Evolutionary conservation across 2,329 filamentous ascomycete genomes (phyloP), one percentile per base, ranked within the genome.

Genomic region (Xylaria sp.): DNA sequence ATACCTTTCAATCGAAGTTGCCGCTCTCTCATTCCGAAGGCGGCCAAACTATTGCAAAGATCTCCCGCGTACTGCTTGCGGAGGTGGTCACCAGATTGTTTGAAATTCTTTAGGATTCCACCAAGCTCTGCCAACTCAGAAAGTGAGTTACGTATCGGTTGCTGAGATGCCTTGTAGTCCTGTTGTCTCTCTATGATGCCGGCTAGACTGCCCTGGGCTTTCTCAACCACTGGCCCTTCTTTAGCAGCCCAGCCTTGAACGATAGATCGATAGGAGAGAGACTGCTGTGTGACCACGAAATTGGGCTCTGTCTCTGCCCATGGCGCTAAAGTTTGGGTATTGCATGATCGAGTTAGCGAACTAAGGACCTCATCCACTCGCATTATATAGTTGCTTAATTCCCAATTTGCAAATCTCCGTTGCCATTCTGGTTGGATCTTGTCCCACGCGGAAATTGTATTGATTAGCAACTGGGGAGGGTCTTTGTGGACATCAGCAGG

Each of bases 61-160:
- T 76, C 72, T 8, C 28, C 62, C 1, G 77, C 81, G 69, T 86
- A 85, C 2, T 77, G 75, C 37, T 75, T 74, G 2, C 83, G 80
- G 2, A 85, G 76, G 1, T 44, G 7, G 5, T 78, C 78, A 1
- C 69, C 37, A 13, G 80, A 80, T 5, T 70, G 69, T 3, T 68
- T 58, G 10, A 84, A 75, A 0, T 57, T 44, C 3, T 66, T 28
- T 5, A 84, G 66, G 41, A 84, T 82, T 2, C 55, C 8, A 10
- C 69, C 1, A 25, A 25, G 23, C 23, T 25, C 23, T 25, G 1
- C 3, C 23, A 25, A 25, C 23, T 25, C 23, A 3, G 23, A 1
- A 25, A 25, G 3, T 25, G 23, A 25, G n/a, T n/a, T n/a, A n/a
- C n/a, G n/a, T n/a, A n/a, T n/a, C n/a, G n/a, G n/a, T n/a, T n/a